These are phyloP conservation scores for Moringa oleifera DNA, from an alignment of 345 rosid genomes.

Conservation along the genomic window DNA sequence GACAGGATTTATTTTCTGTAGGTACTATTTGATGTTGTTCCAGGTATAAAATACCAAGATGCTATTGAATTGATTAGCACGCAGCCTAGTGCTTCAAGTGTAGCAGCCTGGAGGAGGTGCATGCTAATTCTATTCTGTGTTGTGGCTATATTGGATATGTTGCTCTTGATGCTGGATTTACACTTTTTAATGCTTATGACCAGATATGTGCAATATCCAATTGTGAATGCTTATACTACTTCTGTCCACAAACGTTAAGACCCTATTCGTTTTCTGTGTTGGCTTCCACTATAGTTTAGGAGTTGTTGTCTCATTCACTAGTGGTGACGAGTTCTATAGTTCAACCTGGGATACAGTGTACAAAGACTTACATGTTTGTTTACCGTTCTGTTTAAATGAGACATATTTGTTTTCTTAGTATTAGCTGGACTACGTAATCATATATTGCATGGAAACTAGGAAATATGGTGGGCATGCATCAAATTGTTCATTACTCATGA, in stretches of 20 bases:
- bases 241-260: too few relatives aligned
- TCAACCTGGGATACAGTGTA: too few relatives aligned
- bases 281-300: conserved; percentile 1
- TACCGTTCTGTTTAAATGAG: too few relatives aligned
- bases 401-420: too few relatives aligned
- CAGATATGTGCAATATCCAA: neutral
- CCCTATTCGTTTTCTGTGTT: neutral
- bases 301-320: too few relatives aligned
- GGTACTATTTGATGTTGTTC: conserved; percentile 96
- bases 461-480: too few relatives aligned
- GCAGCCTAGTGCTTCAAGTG: conserved; percentile 85
- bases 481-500: too few relatives aligned
- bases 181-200: neutral
- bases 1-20: conserved; percentile 27
- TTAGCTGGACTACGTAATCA: too few relatives aligned
- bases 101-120: conserved; percentile 83
- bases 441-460: too few relatives aligned
- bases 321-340: too few relatives aligned
- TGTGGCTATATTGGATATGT: conserved; percentile 1
- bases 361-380: too few relatives aligned
- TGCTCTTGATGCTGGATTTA: too few relatives aligned
- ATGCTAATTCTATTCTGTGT: conserved; percentile 7
- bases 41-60: conserved; percentile 75
- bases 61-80: conserved; percentile 85
- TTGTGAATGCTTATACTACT: neutral